Evolutionary conservation across 2,329 filamentous ascomycete species (phyloP).

Genomic region (Trichophyton equinum): DNA sequence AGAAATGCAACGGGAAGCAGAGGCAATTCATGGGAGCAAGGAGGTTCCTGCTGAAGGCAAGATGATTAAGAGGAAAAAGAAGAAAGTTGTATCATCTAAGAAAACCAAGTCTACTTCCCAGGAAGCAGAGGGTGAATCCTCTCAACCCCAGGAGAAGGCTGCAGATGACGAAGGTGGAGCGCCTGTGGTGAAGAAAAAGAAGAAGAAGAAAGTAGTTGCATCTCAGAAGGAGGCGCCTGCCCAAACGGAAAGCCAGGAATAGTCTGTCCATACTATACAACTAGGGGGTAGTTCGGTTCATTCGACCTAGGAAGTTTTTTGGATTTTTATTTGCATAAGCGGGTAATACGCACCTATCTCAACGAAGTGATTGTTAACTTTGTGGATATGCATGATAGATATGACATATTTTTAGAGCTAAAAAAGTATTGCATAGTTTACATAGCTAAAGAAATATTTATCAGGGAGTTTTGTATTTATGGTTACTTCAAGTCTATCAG

Average conservation of each 20-base stretch:
- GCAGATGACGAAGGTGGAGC: neutral
- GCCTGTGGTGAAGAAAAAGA: conserved; percentile 9
- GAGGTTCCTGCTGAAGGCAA: conserved; percentile 35
- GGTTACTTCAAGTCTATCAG: neutral
- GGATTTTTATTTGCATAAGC: neutral
- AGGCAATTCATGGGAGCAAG: conserved; percentile 37
- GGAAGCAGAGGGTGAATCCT: conserved; percentile 17
- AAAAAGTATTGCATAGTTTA: neutral
- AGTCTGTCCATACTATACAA: neutral
- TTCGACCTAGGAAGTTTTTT: neutral
- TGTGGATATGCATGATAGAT: neutral
- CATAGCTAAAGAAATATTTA: neutral
- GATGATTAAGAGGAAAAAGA: conserved; percentile 47
- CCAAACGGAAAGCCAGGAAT: neutral
- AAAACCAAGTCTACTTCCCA: conserved; percentile 23
- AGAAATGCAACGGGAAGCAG: conserved; percentile 56
- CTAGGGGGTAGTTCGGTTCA: neutral
- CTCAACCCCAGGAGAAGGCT: conserved; percentile 5
- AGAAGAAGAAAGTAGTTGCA: conserved; percentile 9
- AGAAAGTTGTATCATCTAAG: conserved; percentile 35
- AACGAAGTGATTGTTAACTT: neutral
- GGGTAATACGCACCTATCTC: neutral
- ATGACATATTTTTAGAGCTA: neutral
- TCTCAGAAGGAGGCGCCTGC: conserved; percentile 5
- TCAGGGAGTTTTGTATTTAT: neutral